phyloP scores from a whole-genome alignment of 805 yeast species.

The Yamadazyma endophytica region DNA sequence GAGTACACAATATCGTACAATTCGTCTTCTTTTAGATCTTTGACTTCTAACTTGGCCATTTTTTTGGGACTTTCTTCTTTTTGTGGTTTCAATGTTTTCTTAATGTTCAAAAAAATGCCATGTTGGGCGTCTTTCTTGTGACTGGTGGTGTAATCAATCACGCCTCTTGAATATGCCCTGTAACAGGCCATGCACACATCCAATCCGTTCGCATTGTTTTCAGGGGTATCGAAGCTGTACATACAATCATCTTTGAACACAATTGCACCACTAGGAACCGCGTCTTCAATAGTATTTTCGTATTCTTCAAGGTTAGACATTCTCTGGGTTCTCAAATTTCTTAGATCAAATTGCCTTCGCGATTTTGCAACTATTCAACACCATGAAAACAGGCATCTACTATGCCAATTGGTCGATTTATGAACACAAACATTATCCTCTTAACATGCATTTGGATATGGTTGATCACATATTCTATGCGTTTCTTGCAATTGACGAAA shows the following conservation, averaged over 20 bases:
- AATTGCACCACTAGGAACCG: conserved; percentile 5
- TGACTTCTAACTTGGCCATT: conserved; percentile 63
- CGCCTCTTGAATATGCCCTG: conserved; percentile 58
- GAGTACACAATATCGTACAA: conserved; percentile 45
- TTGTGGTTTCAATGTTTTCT: conserved; percentile 46
- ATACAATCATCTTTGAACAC: conserved; percentile 83
- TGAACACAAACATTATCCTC: conserved; percentile 45
- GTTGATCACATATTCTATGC: conserved; percentile 76
- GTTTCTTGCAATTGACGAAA: conserved; percentile 56
- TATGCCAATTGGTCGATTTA: conserved; percentile 47
- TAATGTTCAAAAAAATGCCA: conserved; percentile 54
- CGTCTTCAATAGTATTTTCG: conserved; percentile 1
- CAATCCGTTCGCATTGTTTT: conserved; percentile 47
- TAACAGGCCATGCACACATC: conserved; percentile 75
- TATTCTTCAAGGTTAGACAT: too few relatives aligned
- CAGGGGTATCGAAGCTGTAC: conserved; percentile 74
- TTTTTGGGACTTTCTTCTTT: conserved; percentile 32
- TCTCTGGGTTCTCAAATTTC: too few relatives aligned
- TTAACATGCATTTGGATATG: conserved; percentile 53
- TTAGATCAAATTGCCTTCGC: too few relatives aligned
- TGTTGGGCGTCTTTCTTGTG: conserved; percentile 57
- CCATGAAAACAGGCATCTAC: conserved; percentile 49
- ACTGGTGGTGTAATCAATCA: conserved; percentile 46
- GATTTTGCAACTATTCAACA: neutral
- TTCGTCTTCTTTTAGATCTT: conserved; percentile 59